Evolutionary conservation across 345 rosid genomes (phyloP).

Genomic region (Melaleuca quinquenervia): DNA sequence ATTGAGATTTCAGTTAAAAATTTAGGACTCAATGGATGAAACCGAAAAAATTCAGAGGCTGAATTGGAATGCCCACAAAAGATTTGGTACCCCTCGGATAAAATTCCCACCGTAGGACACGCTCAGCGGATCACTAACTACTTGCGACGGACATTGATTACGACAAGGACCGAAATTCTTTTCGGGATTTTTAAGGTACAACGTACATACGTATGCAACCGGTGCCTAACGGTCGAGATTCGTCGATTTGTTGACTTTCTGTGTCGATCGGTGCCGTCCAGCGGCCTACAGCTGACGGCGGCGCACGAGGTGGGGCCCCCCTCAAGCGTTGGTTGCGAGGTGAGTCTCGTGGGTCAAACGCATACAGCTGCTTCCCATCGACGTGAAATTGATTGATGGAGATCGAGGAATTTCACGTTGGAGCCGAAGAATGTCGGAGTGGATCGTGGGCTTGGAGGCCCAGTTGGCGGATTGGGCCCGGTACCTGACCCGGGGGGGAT

Average conservation of each 20-base stretch:
- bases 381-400: not conserved
- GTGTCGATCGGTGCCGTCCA: not conserved
- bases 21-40: not conserved
- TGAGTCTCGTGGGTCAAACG: not conserved
- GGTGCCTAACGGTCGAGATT: not conserved
- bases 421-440: not conserved
- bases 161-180: not conserved
- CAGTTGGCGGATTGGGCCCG: not conserved
- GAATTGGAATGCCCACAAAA: not conserved
- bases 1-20: not conserved
- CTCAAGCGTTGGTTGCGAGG: not conserved
- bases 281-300: not conserved
- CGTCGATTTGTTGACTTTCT: not conserved
- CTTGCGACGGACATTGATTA: not conserved
- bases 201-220: not conserved
- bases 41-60: not conserved
- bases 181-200: not conserved
- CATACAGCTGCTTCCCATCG: not conserved
- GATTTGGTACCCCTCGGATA: rapidly evolving
- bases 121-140: not conserved
- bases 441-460: not conserved
- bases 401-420: not conserved
- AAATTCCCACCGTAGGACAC: rapidly evolving
- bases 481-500: not conserved
- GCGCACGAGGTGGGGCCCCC: not conserved